Conservation (phyloP, 2,329 filamentous ascomycete species). For the Tricladium varicosporioides region DNA sequence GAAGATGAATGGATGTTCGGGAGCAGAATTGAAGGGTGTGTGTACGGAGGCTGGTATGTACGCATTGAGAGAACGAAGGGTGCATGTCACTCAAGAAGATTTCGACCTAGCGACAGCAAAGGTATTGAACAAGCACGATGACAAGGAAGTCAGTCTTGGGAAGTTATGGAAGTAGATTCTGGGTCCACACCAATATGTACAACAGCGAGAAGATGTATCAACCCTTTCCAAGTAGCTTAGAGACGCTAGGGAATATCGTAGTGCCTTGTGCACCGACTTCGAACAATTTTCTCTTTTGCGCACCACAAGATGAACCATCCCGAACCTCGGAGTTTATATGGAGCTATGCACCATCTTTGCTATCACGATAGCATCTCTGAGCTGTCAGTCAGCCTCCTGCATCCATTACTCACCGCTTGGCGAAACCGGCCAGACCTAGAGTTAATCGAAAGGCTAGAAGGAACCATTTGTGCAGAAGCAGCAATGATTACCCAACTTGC, state of each 20-base stretch:
- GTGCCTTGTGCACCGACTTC: conserved; percentile 1
- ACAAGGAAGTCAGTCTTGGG: conserved; percentile 89
- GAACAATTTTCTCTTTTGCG: not conserved
- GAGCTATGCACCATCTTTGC: not conserved
- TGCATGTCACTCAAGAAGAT: conserved; percentile 98
- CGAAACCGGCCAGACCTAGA: not conserved
- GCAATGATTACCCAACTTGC: not conserved
- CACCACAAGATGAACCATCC: not conserved
- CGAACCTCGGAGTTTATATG: not conserved
- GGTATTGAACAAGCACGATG: conserved; percentile 99
- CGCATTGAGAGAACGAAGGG: conserved; percentile 87
- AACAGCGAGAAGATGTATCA: conserved; percentile 21
- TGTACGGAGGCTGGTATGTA: conserved; percentile 99
- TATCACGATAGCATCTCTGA: not conserved
- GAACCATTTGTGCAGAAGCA: not conserved
- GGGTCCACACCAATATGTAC: conserved; percentile 26
- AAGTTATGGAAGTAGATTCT: conserved; percentile 74
- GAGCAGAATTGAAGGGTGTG: conserved; percentile 96
- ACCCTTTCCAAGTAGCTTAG: not conserved
- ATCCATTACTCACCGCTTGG: conserved; percentile 2
- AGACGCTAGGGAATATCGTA: not conserved
- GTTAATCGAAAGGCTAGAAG: not conserved
- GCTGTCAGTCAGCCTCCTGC: not conserved
- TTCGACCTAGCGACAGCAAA: conserved; percentile 98
- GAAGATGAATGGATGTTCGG: conserved; percentile 99